phyloP scores from a whole-genome alignment of 2,329 filamentous ascomycete genomes.

The Colletotrichum sp. region DNA sequence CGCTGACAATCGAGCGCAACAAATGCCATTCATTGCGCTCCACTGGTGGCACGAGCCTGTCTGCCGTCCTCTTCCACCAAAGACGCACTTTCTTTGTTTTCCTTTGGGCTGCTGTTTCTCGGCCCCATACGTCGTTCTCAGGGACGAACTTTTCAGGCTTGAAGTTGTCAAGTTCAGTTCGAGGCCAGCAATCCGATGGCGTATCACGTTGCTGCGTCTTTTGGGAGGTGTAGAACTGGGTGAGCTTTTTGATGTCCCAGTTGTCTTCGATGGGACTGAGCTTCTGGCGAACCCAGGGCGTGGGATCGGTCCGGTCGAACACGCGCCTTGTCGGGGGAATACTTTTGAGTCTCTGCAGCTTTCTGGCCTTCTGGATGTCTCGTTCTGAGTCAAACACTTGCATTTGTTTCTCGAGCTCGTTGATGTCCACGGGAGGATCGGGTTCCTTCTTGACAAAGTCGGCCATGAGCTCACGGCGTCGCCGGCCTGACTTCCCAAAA shows the following conservation, averaged over 20 bases:
- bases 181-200: conserved; percentile 29
- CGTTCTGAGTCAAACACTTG: neutral
- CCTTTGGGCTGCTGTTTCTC: conserved; percentile 42
- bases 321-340: neutral
- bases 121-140: conserved; percentile 54
- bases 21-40: conserved; percentile 59
- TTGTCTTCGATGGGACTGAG: conserved; percentile 43
- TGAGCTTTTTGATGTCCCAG: conserved; percentile 55
- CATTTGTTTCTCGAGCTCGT: conserved; percentile 39
- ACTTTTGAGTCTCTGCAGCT: neutral
- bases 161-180: conserved; percentile 25
- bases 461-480: conserved; percentile 53
- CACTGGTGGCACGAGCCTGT: conserved; percentile 60
- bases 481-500: conserved; percentile 59
- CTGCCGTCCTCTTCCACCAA: conserved; percentile 52
- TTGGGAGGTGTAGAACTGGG: conserved; percentile 47
- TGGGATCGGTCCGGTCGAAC: neutral
- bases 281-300: conserved; percentile 31
- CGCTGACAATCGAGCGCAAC: conserved; percentile 51
- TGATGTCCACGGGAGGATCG: conserved; percentile 43
- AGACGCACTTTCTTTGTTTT: conserved; percentile 46
- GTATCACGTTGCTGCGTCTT: conserved; percentile 31
- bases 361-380: neutral
- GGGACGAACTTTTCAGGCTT: conserved; percentile 43
- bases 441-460: conserved; percentile 36